A percentile compares a stretch with the other conserved stretches of the same genome.
phyloP scores from a whole-genome alignment of 2,329 filamentous ascomycete species.

The Exophiala mesophila region DNA sequence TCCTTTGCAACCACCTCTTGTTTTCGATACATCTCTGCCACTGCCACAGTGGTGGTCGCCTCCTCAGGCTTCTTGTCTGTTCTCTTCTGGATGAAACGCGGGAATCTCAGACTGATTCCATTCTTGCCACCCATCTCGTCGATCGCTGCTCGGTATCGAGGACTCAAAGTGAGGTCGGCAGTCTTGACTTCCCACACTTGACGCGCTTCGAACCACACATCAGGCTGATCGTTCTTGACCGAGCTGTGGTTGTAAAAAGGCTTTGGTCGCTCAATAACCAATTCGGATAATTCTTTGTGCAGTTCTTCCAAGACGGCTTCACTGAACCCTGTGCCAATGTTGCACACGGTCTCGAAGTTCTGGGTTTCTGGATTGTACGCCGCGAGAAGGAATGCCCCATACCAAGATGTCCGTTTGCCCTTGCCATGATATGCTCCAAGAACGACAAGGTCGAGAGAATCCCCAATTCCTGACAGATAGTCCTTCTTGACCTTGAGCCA shows the following conservation, averaged over 20 bases:
- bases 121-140: constrained; percentile 67
- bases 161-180: constrained; percentile 87
- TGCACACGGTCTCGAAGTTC: constrained; percentile 91
- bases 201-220: constrained; percentile 95
- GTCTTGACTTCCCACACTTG: constrained; percentile 98
- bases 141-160: constrained; percentile 85
- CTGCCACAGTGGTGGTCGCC: constrained; percentile 76
- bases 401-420: constrained; percentile 92
- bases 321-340: constrained; percentile 95
- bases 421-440: constrained; percentile 90
- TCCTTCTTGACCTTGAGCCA: constrained; percentile 99
- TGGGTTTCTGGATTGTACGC: constrained; percentile 81
- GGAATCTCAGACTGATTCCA: constrained; percentile 86
- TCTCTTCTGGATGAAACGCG: constrained; percentile 81
- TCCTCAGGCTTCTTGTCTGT: constrained; percentile 95
- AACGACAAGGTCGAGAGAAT: constrained; percentile 94
- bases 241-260: constrained; percentile 87
- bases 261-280: constrained; percentile 84
- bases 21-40: constrained; percentile 94
- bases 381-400: constrained; percentile 90
- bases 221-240: constrained; percentile 86
- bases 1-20: constrained; percentile 86
- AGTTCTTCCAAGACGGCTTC: constrained; percentile 90
- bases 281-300: constrained; percentile 66
- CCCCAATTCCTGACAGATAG: constrained; percentile 87